These are phyloP conservation scores for Phytopythium kandeliae DNA, from an alignment of 352 stramenopile genomes.

Conservation along the genomic window DNA sequence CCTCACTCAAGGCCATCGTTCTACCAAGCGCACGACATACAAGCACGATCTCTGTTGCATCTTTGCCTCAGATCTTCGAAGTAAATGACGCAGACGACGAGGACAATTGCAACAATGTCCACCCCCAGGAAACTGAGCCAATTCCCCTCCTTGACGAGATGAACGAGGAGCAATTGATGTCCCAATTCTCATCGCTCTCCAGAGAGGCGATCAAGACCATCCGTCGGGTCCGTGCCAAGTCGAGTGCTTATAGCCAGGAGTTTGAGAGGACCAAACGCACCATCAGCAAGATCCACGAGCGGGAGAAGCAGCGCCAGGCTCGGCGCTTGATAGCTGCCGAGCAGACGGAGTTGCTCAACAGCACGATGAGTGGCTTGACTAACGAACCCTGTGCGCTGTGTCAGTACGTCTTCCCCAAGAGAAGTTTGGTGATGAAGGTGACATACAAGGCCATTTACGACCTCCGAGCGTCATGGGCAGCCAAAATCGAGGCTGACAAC, in stretches of 20 bases:
- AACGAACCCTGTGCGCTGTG: slow-evolving; percentile 55
- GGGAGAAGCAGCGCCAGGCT: slow-evolving; percentile 28
- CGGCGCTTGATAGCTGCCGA: slow-evolving; percentile 28
- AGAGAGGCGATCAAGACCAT: slow-evolving; percentile 48
- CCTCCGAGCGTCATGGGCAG: slow-evolving; percentile 35
- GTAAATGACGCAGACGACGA: slow-evolving; percentile 4
- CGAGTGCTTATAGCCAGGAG: slow-evolving; percentile 48
- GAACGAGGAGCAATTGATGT: slow-evolving; percentile 40
- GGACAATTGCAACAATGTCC: slow-evolving; percentile 6
- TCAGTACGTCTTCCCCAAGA: slow-evolving; percentile 50
- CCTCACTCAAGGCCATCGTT: not conserved
- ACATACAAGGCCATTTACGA: slow-evolving; percentile 63
- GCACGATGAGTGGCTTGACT: slow-evolving; percentile 41
- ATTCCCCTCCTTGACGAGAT: slow-evolving; percentile 45
- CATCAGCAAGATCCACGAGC: slow-evolving; percentile 46
- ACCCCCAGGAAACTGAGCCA: slow-evolving; percentile 2
- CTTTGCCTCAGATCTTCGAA: slow-evolving; percentile 24
- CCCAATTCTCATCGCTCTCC: slow-evolving; percentile 46
- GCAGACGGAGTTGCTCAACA: slow-evolving; percentile 41
- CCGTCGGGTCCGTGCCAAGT: slow-evolving; percentile 51
- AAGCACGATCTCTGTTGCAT: slow-evolving; percentile 11
- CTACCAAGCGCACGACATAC: slow-evolving; percentile 8
- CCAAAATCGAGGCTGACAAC: not conserved
- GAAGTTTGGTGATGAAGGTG: slow-evolving; percentile 46
- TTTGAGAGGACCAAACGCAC: slow-evolving; percentile 43